Conservation (phyloP, 441 rosid species). For the Rhodomyrtus psidioides region DNA sequence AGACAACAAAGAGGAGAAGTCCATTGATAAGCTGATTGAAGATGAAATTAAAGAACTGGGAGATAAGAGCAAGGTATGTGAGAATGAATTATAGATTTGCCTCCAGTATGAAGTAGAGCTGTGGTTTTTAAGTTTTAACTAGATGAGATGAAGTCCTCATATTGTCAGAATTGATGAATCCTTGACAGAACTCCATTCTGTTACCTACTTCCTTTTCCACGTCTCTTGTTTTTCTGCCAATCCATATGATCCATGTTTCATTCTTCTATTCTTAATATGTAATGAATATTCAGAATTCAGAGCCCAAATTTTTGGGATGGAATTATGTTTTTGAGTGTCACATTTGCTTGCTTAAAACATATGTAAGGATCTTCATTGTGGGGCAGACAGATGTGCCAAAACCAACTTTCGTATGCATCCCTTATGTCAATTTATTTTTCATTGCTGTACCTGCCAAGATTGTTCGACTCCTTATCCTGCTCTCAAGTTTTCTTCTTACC, state of each 20-base stretch:
- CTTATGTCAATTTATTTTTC: background rate
- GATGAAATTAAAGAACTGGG: conserved; percentile 88
- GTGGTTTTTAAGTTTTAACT: background rate
- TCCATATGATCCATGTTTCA: background rate
- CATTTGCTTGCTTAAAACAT: background rate
- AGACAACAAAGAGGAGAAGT: conserved; percentile 43
- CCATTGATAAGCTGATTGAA: conserved; percentile 86
- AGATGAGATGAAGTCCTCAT: background rate
- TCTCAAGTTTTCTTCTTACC: background rate
- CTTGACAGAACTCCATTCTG: background rate
- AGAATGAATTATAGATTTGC: background rate
- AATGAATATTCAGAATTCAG: background rate
- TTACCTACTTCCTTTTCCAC: background rate
- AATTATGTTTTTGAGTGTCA: background rate
- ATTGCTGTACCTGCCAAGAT: background rate
- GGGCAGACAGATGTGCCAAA: background rate
- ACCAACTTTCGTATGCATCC: background rate
- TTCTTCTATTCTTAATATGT: background rate
- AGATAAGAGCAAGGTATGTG: conserved; percentile 77
- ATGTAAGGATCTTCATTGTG: background rate
- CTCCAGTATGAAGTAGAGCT: background rate
- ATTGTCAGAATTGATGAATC: background rate
- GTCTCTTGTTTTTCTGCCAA: background rate
- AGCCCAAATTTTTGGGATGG: background rate
- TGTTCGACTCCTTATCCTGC: background rate